Evolutionary conservation across 2,329 filamentous ascomycete species (phyloP).

Genomic region (Leptodontidium sp.): DNA sequence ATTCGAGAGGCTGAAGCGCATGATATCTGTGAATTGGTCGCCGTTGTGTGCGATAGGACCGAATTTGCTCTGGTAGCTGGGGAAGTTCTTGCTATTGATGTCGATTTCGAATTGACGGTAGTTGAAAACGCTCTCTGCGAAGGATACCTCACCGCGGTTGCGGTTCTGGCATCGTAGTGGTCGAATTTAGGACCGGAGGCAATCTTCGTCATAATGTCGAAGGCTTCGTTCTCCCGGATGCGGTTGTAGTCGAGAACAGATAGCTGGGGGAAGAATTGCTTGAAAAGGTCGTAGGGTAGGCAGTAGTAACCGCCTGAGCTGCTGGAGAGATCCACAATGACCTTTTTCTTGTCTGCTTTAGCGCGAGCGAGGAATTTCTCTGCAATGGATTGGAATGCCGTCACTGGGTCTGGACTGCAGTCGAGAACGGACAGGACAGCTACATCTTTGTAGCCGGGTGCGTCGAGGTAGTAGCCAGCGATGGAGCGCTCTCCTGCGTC

Average conservation of each 20-base stretch:
- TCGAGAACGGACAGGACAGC: not conserved
- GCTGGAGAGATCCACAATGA: not conserved
- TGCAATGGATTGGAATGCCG: not conserved
- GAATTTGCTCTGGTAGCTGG: not conserved
- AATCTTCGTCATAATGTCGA: not conserved
- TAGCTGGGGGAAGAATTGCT: not conserved
- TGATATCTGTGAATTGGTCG: not conserved
- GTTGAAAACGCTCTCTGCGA: not conserved
- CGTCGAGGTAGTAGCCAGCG: conserved; percentile 2
- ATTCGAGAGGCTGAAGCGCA: conserved; percentile 1
- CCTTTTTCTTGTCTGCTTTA: not conserved
- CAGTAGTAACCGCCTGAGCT: not conserved
- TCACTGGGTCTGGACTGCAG: not conserved
- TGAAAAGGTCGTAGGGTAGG: conserved; percentile 4
- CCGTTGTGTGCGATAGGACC: not conserved
- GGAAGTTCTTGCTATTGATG: not conserved
- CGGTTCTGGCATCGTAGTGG: not conserved
- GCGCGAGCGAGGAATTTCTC: not conserved
- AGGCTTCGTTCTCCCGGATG: not conserved
- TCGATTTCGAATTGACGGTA: not conserved
- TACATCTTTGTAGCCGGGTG: not conserved
- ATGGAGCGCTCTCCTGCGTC: not conserved
- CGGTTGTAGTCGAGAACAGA: conserved; percentile 1
- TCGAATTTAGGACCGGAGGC: not conserved
- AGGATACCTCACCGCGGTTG: not conserved